Conservation (phyloP, 345 rosid species). For the Pistacia atlantica region DNA sequence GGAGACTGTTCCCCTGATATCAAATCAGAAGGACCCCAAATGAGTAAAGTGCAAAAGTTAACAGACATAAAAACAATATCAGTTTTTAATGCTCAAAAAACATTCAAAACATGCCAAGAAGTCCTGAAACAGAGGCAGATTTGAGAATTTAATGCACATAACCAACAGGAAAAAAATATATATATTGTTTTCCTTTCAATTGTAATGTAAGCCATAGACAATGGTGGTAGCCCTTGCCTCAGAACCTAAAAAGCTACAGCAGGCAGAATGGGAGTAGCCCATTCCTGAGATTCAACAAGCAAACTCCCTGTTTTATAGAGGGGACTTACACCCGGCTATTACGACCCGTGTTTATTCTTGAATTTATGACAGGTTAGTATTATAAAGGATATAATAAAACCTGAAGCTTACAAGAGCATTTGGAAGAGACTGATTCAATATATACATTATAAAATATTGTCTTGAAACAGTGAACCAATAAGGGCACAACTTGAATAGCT, state of each 20-base stretch:
- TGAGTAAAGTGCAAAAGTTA: conserved; percentile 20
- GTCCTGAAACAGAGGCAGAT: neutral
- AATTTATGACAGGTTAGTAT: neutral
- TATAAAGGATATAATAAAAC: neutral
- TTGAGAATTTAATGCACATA: neutral
- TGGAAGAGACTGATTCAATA: neutral
- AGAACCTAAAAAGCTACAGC: neutral
- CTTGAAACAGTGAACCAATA: neutral
- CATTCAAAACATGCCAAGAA: neutral
- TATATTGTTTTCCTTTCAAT: neutral
- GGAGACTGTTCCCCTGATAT: conserved; percentile 72
- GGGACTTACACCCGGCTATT: neutral
- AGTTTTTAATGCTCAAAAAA: conserved; percentile 3
- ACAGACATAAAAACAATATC: neutral
- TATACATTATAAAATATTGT: neutral
- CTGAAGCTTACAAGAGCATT: neutral
- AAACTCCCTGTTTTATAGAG: neutral
- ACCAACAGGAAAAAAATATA: neutral
- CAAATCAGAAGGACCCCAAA: conserved; percentile 17
- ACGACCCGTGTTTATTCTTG: neutral
- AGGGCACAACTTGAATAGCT: neutral
- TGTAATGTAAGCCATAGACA: neutral
- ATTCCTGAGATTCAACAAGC: neutral
- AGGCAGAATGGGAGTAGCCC: neutral
- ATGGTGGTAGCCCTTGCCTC: neutral